phyloP scores from a whole-genome alignment of 306 rosid species.

The Prinsepia uniflora region DNA sequence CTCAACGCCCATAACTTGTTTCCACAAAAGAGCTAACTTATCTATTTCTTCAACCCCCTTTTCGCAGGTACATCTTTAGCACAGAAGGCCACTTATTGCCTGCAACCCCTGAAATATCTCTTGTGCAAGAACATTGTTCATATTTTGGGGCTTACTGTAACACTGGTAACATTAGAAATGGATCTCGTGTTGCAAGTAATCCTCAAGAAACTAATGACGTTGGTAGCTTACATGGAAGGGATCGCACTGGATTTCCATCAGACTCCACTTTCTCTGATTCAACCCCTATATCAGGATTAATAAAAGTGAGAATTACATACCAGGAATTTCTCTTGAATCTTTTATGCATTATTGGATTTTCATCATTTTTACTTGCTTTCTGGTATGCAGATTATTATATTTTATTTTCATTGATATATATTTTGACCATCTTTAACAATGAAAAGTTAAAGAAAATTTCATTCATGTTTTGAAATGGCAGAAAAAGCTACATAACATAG shows the following conservation, averaged over 20 bases:
- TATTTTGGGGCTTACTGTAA: slow-evolving; percentile 81
- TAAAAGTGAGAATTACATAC: slow-evolving; percentile 52
- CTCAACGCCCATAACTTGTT: not conserved
- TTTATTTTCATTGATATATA: not conserved
- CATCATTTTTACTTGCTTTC: slow-evolving; percentile 7
- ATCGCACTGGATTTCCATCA: slow-evolving; percentile 36
- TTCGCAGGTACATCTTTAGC: slow-evolving; percentile 74
- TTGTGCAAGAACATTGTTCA: slow-evolving; percentile 70
- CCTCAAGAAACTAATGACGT: slow-evolving; percentile 54
- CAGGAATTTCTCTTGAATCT: not conserved
- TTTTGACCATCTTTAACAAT: too few species aligned
- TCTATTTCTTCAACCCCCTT: slow-evolving; percentile 4
- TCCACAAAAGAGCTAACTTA: slow-evolving; percentile 11
- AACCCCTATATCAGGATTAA: slow-evolving; percentile 51
- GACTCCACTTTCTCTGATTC: slow-evolving; percentile 45
- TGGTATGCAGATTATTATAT: not conserved
- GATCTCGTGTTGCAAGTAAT: slow-evolving; percentile 38
- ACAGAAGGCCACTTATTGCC: slow-evolving; percentile 97
- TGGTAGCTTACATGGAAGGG: slow-evolving; percentile 39
- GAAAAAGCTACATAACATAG: not conserved
- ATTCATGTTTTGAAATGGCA: not conserved
- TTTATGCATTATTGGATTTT: not conserved
- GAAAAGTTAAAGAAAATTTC: too few species aligned
- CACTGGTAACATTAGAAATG: slow-evolving; percentile 36
- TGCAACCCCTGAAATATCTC: slow-evolving; percentile 81